These are phyloP conservation scores for Ilex aquifolium DNA, from an alignment of 257 asterid genomes.

Conservation along the genomic window DNA sequence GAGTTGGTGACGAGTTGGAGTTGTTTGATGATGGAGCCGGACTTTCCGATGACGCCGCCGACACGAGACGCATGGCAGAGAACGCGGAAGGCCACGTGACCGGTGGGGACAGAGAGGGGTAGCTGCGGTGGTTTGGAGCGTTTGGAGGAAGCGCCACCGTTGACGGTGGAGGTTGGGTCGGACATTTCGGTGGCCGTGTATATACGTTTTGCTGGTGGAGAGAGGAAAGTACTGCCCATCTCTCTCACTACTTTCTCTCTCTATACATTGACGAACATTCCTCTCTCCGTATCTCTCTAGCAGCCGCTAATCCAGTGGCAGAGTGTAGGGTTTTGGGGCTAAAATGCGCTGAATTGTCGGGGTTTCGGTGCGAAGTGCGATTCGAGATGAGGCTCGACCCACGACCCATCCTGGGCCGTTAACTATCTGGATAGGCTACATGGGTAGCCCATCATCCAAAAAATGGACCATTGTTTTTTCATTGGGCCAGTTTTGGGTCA, in stretches of 20 bases:
- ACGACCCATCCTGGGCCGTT: too few relatives aligned
- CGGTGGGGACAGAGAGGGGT: slow-evolving; percentile 38
- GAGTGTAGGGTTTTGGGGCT: too few relatives aligned
- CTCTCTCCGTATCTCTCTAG: too few relatives aligned
- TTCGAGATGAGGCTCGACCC: too few relatives aligned
- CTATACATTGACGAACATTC: too few relatives aligned
- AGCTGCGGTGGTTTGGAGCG: slow-evolving; percentile 30
- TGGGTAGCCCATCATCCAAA: too few relatives aligned
- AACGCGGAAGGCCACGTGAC: slow-evolving; percentile 54
- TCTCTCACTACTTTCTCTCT: background rate
- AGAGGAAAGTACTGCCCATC: background rate
- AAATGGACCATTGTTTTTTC: too few relatives aligned
- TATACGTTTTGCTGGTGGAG: background rate
- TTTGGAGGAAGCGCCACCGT: slow-evolving; percentile 14
- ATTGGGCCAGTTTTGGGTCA: too few relatives aligned
- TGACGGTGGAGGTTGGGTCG: slow-evolving; percentile 9
- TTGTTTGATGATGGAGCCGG: slow-evolving; percentile 60
- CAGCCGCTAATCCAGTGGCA: too few relatives aligned
- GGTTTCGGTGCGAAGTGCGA: too few relatives aligned
- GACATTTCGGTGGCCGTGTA: background rate
- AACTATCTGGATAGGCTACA: too few relatives aligned
- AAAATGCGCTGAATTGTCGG: too few relatives aligned
- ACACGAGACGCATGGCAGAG: slow-evolving; percentile 74
- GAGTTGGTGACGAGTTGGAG: slow-evolving; percentile 54
- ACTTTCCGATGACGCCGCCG: slow-evolving; percentile 70